Conservation (phyloP, 129 eudicot genomes). For the carrot (Daucus carota) region DNA sequence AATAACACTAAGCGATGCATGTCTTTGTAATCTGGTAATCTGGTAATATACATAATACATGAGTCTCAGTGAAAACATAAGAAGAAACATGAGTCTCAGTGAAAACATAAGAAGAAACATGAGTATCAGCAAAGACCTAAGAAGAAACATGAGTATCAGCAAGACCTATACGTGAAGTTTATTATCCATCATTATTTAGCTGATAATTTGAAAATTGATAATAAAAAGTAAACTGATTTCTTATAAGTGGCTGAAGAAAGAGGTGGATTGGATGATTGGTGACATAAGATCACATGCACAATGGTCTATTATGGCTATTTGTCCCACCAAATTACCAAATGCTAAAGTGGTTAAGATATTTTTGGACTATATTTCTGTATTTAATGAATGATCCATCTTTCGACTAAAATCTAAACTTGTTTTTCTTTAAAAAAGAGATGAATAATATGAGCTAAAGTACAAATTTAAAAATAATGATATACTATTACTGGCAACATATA, state of each 20-base stretch:
- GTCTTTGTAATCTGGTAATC: no score
- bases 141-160: not conserved
- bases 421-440: no score
- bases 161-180: not conserved
- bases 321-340: not conserved
- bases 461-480: no score
- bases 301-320: not conserved
- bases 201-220: not conserved
- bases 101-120: not conserved
- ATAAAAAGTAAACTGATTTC: not conserved
- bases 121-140: not conserved
- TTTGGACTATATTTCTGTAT: not conserved
- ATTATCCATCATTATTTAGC: not conserved
- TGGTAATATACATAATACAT: no score
- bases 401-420: no score
- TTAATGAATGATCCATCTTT: not conserved
- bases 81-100: no score
- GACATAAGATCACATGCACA: not conserved
- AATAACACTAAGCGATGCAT: not conserved
- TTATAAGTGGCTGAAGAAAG: not conserved
- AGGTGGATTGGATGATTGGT: no score
- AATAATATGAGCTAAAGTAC: no score
- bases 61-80: not conserved
- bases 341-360: not conserved
- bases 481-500: not conserved